Evolutionary conservation across 495 filamentous ascomycete genomes (phyloP).

Genomic region (Aspergillus baeticus): DNA sequence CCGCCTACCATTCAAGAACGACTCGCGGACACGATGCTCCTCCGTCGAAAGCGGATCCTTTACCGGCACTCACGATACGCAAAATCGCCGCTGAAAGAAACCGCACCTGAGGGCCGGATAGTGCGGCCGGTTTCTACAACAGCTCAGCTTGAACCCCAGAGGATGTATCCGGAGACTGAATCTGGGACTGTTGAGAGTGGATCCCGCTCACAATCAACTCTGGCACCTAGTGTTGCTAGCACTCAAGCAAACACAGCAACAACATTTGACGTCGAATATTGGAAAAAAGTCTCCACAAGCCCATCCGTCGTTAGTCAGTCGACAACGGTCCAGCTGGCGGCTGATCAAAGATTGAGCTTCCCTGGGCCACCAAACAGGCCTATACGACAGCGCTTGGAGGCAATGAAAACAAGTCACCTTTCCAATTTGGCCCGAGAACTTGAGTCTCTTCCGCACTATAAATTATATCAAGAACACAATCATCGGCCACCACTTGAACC

Average conservation of each 20-base stretch:
- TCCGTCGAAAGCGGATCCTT: slow-evolving; percentile 11
- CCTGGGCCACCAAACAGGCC: background rate
- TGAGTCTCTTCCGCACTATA: background rate
- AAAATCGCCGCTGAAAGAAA: background rate
- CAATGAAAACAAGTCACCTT: background rate
- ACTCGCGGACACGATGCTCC: slow-evolving; percentile 6
- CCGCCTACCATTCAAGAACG: background rate
- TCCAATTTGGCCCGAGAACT: background rate
- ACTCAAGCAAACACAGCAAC: slow-evolving; percentile 6
- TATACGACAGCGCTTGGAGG: background rate
- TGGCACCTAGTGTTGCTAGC: background rate
- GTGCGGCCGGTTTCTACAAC: background rate
- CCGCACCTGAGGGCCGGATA: background rate
- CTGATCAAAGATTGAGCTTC: background rate
- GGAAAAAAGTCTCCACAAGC: slow-evolving; percentile 1
- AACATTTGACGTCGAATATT: slow-evolving; percentile 4
- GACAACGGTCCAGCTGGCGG: background rate
- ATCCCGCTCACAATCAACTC: background rate
- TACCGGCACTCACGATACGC: slow-evolving; percentile 8
- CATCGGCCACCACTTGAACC: background rate
- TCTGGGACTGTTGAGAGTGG: background rate
- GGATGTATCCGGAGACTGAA: background rate
- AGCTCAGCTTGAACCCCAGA: background rate
- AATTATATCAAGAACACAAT: background rate
- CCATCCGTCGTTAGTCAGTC: slow-evolving; percentile 4